phyloP scores from a whole-genome alignment of 2,329 filamentous ascomycete species.

The Microdochium nivale region DNA sequence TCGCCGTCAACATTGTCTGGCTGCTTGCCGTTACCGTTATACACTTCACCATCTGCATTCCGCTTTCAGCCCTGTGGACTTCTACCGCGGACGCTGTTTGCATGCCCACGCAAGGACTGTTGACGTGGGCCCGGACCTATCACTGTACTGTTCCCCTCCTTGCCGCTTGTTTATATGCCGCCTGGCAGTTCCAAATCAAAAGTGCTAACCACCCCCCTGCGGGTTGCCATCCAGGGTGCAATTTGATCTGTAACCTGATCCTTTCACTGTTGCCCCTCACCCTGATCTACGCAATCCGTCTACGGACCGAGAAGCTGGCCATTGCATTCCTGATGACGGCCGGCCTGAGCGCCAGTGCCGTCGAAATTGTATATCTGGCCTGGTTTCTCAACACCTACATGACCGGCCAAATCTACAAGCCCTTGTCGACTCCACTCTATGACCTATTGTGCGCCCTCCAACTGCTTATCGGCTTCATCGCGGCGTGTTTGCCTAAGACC shows the following conservation, averaged over 20 bases:
- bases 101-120: neutral
- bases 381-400: neutral
- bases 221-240: neutral
- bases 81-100: neutral
- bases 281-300: neutral
- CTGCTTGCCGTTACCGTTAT: neutral
- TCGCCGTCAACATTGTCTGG: neutral
- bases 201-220: neutral
- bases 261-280: neutral
- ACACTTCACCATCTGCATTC: neutral
- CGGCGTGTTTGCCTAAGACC: neutral
- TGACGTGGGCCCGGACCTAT: neutral
- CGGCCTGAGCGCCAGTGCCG: neutral
- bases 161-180: neutral
- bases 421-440: neutral
- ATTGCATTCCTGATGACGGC: neutral
- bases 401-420: neutral
- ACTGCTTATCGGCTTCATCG: neutral
- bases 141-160: neutral
- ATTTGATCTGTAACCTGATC: neutral
- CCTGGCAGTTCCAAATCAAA: neutral
- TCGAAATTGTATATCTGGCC: neutral
- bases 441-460: neutral
- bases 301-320: neutral
- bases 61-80: neutral